Evolutionary conservation across 805 yeast species (phyloP), one percentile per base, ranked within the genome.

Genomic region (Pichia deserticola): DNA sequence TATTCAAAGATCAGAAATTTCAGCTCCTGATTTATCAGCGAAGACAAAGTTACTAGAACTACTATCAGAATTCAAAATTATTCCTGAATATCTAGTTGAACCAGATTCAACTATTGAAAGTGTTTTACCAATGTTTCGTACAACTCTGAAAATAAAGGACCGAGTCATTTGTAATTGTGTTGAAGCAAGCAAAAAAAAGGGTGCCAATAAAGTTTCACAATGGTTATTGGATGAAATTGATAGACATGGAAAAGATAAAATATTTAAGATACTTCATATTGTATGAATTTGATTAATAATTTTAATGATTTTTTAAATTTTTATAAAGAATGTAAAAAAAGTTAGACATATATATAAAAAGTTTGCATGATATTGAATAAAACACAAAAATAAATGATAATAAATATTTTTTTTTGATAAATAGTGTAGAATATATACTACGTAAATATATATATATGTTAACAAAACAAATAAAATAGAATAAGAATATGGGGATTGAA

Each of bases 181-280:
- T 41, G 72, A 69, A 36, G 53, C 54, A 13, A 68, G 62, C 51
- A 71, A 69, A 51, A 71, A 70, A 48, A 58, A 59, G 25, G 76
- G 74, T 10, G 58, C 66, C 27, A 73, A 69, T 41, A 60, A 60
- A 52, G 74, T 74, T 37, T 73, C 77, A 4, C 62, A 62, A 60
- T 64, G 57, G 44, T 36, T 66, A 4, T 45, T 66, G n/a, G 55
- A 52, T 28, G 15, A 36, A 28, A 43, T 45, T 5, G 11, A 29
- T 13, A 38, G 37, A 5, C 43, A 48, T 42, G 51, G 51, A 1
- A 44, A 47, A 28, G 20, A 20, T 20, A 20, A 20, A 20, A 3
- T 20, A 20, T 20, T 20, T 20, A 20, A 20, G 20, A 20, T 20
- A 20, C 20, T 20, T 20, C 20, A 20, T 20, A 20, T 20, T 20